Evolutionary conservation across 768 basidiomycete genomes (phyloP).

Genomic region (Calocera cornea): DNA sequence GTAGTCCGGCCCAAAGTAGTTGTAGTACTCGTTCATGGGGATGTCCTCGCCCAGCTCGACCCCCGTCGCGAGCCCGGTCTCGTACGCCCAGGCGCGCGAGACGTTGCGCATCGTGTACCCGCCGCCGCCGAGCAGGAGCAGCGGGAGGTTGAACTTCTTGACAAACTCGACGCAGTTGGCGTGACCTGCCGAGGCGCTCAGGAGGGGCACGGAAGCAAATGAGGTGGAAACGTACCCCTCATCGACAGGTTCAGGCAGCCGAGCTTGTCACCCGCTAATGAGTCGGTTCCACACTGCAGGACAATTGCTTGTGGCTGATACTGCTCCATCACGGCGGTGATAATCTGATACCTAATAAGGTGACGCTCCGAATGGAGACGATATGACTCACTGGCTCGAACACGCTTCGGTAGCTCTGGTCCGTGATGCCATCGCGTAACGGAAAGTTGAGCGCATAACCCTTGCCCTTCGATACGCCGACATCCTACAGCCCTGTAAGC

Average conservation of each 20-base stretch:
- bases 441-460: conserved; percentile 92
- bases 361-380: background rate
- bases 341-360: conserved; percentile 45
- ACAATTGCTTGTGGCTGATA: conserved; percentile 93
- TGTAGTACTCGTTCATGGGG: conserved; percentile 97
- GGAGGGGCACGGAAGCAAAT: background rate
- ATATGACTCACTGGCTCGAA: conserved; percentile 71
- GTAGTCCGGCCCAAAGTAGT: conserved; percentile 97
- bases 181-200: conserved; percentile 45
- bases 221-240: conserved; percentile 42
- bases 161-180: conserved; percentile 96
- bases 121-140: conserved; percentile 90
- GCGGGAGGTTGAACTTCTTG: conserved; percentile 86
- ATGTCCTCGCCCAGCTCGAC: conserved; percentile 86
- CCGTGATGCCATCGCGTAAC: conserved; percentile 83
- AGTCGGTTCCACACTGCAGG: conserved; percentile 94
- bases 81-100: conserved; percentile 92
- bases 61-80: conserved; percentile 95
- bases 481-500: conserved; percentile 41
- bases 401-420: conserved; percentile 86
- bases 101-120: conserved; percentile 99
- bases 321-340: conserved; percentile 82
- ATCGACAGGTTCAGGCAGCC: conserved; percentile 95
- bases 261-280: conserved; percentile 87
- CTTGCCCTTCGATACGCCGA: conserved; percentile 87